Evolutionary conservation across 306 rosid species (phyloP).

Genomic region (Begonia loranthoides): DNA sequence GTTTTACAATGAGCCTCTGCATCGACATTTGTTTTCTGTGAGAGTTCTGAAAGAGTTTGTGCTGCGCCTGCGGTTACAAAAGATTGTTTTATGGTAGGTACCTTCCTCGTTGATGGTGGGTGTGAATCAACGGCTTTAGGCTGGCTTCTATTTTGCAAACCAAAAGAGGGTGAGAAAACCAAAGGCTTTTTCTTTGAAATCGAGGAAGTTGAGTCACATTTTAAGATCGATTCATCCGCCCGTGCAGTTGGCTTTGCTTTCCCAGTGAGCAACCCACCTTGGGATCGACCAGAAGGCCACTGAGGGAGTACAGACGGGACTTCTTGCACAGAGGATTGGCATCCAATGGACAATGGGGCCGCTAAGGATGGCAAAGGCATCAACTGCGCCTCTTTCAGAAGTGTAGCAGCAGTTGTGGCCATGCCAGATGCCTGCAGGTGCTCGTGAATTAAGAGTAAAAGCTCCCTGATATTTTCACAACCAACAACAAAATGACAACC

Average conservation of each 20-base stretch:
- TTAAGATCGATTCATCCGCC: slow-evolving; percentile 47
- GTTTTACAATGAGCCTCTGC: slow-evolving; percentile 62
- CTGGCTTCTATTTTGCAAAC: slow-evolving; percentile 38
- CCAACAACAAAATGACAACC: slow-evolving; percentile 6
- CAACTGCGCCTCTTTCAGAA: slow-evolving; percentile 96
- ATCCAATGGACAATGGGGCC: slow-evolving; percentile 59
- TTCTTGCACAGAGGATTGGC: slow-evolving; percentile 62
- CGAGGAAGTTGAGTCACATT: slow-evolving; percentile 22
- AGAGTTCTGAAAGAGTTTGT: slow-evolving; percentile 35
- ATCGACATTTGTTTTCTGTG: slow-evolving; percentile 32
- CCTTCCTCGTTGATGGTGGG: slow-evolving; percentile 27
- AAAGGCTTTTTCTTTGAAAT: slow-evolving; percentile 56
- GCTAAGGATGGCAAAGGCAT: slow-evolving; percentile 64
- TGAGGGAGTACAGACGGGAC: slow-evolving; percentile 42
- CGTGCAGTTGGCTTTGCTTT: slow-evolving; percentile 36
- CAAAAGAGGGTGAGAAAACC: slow-evolving; percentile 58
- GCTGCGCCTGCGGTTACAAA: slow-evolving; percentile 23
- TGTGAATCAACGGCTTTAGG: slow-evolving; percentile 37
- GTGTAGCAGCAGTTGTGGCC: slow-evolving; percentile 41
- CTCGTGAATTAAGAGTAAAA: slow-evolving; percentile 78
- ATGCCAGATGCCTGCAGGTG: slow-evolving; percentile 95
- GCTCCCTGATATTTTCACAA: slow-evolving; percentile 56
- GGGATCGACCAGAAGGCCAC: slow-evolving; percentile 83
- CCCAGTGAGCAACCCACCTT: slow-evolving; percentile 54
- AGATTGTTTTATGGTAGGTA: slow-evolving; percentile 31